A percentile compares a stretch with the other conserved stretches of the same genome.
These are phyloP conservation scores for Zopfochytrium polystomum DNA, from an alignment of 371 early-diverging fungal species.

Conservation along the genomic window DNA sequence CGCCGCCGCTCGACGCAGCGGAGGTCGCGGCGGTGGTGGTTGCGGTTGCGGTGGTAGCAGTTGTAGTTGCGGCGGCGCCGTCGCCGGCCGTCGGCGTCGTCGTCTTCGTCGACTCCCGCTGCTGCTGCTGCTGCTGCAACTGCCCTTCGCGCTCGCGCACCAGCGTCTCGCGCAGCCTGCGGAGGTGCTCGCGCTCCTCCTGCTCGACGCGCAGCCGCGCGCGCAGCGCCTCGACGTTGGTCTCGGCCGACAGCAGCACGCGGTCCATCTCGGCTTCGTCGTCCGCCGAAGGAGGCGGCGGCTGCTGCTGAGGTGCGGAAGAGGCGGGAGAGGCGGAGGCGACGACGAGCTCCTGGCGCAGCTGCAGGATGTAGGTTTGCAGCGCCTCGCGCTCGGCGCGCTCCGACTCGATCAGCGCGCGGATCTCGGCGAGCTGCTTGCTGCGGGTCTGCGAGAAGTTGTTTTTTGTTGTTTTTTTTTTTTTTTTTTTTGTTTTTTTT, in stretches of 20 bases:
- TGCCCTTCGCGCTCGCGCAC: constrained; percentile 21
- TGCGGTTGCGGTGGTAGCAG: too few species aligned
- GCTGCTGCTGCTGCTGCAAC: too few species aligned
- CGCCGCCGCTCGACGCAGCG: not conserved
- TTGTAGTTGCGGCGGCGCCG: too few species aligned
- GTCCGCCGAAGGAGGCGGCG: constrained; percentile 1
- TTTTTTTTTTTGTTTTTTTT: not conserved
- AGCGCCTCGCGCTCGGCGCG: constrained; percentile 27
- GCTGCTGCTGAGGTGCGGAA: constrained; percentile 8
- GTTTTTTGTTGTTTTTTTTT: not conserved
- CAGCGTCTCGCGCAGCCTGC: constrained; percentile 22
- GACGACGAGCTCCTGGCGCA: constrained; percentile 29
- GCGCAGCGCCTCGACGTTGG: constrained; percentile 14
- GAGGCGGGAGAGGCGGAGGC: constrained; percentile 3
- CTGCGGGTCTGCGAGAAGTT: constrained; percentile 9
- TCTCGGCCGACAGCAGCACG: constrained; percentile 2
- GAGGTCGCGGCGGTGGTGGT: too few species aligned
- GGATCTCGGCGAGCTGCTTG: constrained; percentile 27
- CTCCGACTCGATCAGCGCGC: constrained; percentile 29
- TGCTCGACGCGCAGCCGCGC: constrained; percentile 25
- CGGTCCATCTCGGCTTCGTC: not conserved
- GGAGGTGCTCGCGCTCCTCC: constrained; percentile 28
- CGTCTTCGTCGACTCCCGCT: too few species aligned
- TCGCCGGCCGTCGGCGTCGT: too few species aligned
- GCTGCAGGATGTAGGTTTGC: constrained; percentile 31